phyloP scores from a whole-genome alignment of 2,329 filamentous ascomycete genomes.

The Colletotrichum filicis region DNA sequence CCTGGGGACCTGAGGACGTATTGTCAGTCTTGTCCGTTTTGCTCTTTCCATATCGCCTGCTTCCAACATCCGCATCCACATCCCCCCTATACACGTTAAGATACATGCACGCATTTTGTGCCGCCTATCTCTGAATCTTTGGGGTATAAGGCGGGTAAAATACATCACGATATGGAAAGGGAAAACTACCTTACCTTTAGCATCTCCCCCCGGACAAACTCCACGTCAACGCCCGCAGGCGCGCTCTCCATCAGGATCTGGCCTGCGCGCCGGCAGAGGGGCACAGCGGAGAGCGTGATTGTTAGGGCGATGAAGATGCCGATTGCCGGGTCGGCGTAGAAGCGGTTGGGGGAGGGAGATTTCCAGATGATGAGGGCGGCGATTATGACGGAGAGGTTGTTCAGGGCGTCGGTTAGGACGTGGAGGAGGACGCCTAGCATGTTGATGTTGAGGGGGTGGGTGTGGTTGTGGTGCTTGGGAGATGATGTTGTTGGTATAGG shows the following conservation, averaged over 20 bases:
- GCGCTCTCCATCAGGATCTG: constrained; percentile 75
- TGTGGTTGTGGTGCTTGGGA: constrained; percentile 50
- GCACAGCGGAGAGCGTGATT: constrained; percentile 73
- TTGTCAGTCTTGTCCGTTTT: neutral
- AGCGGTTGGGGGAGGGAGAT: constrained; percentile 64
- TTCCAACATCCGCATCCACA: too few relatives aligned
- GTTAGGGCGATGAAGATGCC: constrained; percentile 78
- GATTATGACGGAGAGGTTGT: constrained; percentile 81
- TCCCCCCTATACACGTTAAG: too few relatives aligned
- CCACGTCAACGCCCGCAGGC: constrained; percentile 67
- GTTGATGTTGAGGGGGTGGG: constrained; percentile 72
- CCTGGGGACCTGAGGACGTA: constrained; percentile 66
- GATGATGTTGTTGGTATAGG: too few relatives aligned
- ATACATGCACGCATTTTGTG: too few relatives aligned
- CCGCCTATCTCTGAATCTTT: too few relatives aligned
- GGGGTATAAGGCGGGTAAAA: too few relatives aligned
- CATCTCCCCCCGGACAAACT: constrained; percentile 75
- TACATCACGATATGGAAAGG: too few relatives aligned
- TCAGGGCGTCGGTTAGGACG: constrained; percentile 77
- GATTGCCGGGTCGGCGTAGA: constrained; percentile 78
- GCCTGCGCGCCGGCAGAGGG: constrained; percentile 71
- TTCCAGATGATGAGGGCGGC: constrained; percentile 78
- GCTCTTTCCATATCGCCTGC: too few relatives aligned
- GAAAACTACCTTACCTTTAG: constrained; percentile 61
- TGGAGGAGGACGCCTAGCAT: constrained; percentile 79